Base-by-base conservation (phyloP, 2,329 filamentous ascomycete genomes). In the Apiospora pterosperma region DNA sequence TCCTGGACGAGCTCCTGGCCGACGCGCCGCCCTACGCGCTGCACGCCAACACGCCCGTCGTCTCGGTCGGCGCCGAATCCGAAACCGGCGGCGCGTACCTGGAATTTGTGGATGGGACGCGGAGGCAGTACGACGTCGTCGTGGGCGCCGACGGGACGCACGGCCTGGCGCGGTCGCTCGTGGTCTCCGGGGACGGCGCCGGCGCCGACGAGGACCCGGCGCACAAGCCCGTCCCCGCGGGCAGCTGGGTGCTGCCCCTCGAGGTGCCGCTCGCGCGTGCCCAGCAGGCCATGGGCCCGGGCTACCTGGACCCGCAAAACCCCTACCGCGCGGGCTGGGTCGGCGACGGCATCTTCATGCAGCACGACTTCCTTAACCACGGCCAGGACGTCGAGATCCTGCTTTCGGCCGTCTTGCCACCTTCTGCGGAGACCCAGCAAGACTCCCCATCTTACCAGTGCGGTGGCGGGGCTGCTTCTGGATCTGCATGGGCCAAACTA, bases 61-160 rank as follows among this genome's bases (percentile, higher is more conserved):
- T 67, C 2, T 69, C 71, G 3, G 70, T 75, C 12, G 67, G 65
- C 5, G 70, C 72, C 23, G 36, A 66, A 11, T 25, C 67, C 0
- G 60, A 63, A 1, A 68, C 63, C 0, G 61, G 68, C 8, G 71
- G 70, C 3, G 39, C 72, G 25, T 23, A 70, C 12, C 25, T 76
- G 5, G 58, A 58, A 1, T 75, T 76, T 21, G 69, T 65, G 2
- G 72, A 74, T 42, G 73, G 74, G 3, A 63, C 70, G 25, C 70
- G 71, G 58, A 71, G 70, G 65, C 67, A 67, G 52, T 76, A 75
- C 62, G 73, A 76, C 36, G 60, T 74, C 4, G 68, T 76, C 3
- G 64, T 76, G 6, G 73, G 74, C 4, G 68, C 73, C 3, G 73
- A 75, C 28, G 71, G 72, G 3, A 62, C 68, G 1, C 67, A 71